Evolutionary conservation across 2,329 filamentous ascomycete genomes (phyloP), one percentile per base, ranked within the genome.

Genomic region (Aurifilum marmelostoma): DNA sequence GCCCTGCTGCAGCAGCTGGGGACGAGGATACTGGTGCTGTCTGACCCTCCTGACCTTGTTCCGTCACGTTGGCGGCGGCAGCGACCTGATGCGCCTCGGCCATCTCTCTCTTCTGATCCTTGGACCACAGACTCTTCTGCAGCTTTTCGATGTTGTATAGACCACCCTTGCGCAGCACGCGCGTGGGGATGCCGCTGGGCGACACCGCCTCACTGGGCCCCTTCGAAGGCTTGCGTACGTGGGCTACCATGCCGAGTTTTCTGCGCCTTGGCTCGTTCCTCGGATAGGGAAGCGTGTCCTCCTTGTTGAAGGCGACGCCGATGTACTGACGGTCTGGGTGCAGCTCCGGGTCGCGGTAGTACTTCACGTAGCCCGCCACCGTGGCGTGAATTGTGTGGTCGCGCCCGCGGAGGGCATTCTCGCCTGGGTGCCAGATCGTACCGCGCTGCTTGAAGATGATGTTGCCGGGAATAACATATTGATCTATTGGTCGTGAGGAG

Each of bases 381-480:
- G 89, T 90, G 66, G 96, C 90, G 80, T 92, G 97, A 78, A 99
- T 97, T 64, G 95, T 98, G 84, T 98, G 96, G 80, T 99, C 94
- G 71, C 96, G 91, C 64, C 96, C 96, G 85, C 98, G 95, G 75
- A 90, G 92, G 80, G 92, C 93, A 82, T 99, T 98, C 79, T 98
- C 96, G 76, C 96, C 96, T 0, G 96, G 91, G 79, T 91, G 95
- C 96, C 96, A 99, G 76, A 90, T 88, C 4, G 96, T 97, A 75
- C 96, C 96, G 76, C 95, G 91, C 81, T 99, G 96, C 79, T 93
- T 94, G 88, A 96, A 99, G 82, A 99, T 92, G 81, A 99, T 99
- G 84, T 97, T 98, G 67, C 96, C 96, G 5, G 94, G 92, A 69
- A 97, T 91, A 47, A 99, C 96, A 80, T 91, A 97, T 83, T 97